phyloP scores from a whole-genome alignment of 176 grass and related monocot species.

The Carex scoparia region DNA sequence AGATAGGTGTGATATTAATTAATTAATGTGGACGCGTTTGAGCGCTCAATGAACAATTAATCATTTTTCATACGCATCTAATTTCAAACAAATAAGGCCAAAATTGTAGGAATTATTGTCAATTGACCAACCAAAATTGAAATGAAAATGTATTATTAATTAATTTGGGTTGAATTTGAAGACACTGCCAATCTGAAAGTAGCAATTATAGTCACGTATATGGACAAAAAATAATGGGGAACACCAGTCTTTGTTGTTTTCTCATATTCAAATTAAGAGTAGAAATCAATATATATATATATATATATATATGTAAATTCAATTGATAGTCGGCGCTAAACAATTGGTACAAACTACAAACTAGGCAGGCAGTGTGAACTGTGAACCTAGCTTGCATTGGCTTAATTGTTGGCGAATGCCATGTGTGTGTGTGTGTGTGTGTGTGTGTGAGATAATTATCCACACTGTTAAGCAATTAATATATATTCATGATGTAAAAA shows the following conservation, averaged over 20 bases:
- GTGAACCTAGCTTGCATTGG: background rate
- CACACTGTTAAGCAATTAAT: too few relatives aligned
- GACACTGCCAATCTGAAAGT: background rate
- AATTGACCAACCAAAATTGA: constrained; percentile 7
- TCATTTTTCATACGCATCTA: background rate
- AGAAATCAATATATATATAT: too few relatives aligned
- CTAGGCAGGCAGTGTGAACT: background rate
- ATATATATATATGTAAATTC: background rate
- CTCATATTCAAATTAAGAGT: background rate
- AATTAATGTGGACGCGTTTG: background rate
- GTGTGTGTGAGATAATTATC: too few relatives aligned
- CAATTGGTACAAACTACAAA: background rate
- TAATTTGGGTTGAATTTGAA: background rate
- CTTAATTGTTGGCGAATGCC: too few relatives aligned
- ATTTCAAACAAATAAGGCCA: constrained; percentile 8
- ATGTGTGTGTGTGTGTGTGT: too few relatives aligned
- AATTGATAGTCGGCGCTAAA: background rate
- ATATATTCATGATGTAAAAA: too few relatives aligned
- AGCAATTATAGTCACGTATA: background rate
- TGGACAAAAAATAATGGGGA: background rate
- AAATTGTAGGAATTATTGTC: constrained; percentile 20
- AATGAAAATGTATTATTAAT: background rate
- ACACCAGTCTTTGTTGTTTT: constrained; percentile 12
- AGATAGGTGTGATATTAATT: background rate
- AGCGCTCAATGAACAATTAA: background rate